These are phyloP conservation scores for Musa troglodytarum DNA, from an alignment of 176 grass and related monocot species.

Conservation along the genomic window DNA sequence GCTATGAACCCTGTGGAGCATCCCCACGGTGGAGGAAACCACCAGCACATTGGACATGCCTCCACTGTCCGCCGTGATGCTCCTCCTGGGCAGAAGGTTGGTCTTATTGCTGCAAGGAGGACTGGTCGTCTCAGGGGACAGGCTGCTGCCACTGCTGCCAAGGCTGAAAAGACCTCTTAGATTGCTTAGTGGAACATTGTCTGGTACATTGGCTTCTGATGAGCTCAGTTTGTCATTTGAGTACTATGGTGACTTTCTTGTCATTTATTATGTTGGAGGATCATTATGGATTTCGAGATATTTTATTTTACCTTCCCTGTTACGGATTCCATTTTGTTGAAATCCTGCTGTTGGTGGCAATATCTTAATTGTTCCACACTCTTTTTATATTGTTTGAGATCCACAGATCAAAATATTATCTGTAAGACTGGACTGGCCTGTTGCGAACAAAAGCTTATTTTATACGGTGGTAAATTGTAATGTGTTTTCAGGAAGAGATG, in stretches of 20 bases:
- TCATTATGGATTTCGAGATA: neutral
- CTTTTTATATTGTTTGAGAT: too few species aligned
- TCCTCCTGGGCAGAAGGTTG: slow-evolving; percentile 81
- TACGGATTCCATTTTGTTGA: too few species aligned
- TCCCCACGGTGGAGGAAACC: slow-evolving; percentile 96
- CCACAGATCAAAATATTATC: too few species aligned
- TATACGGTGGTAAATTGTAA: too few species aligned
- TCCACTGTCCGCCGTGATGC: slow-evolving; percentile 82
- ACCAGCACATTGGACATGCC: slow-evolving; percentile 93
- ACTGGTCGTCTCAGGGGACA: slow-evolving; percentile 83
- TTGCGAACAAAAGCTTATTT: too few species aligned
- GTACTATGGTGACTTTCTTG: neutral
- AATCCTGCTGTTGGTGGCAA: too few species aligned
- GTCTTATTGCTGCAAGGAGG: slow-evolving; percentile 89
- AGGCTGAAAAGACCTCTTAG: slow-evolving; percentile 79
- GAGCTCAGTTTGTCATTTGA: neutral
- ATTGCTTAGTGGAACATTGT: neutral
- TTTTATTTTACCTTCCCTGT: too few species aligned
- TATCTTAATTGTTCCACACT: too few species aligned
- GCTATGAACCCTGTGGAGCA: slow-evolving; percentile 97
- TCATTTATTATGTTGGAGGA: neutral
- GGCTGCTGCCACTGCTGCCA: slow-evolving; percentile 67
- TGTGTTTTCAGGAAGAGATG: too few species aligned
- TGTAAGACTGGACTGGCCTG: too few species aligned
- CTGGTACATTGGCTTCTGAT: neutral